These are phyloP conservation scores for Podaxis mareebaensis DNA, from an alignment of 768 basidiomycete species.

Conservation along the genomic window DNA sequence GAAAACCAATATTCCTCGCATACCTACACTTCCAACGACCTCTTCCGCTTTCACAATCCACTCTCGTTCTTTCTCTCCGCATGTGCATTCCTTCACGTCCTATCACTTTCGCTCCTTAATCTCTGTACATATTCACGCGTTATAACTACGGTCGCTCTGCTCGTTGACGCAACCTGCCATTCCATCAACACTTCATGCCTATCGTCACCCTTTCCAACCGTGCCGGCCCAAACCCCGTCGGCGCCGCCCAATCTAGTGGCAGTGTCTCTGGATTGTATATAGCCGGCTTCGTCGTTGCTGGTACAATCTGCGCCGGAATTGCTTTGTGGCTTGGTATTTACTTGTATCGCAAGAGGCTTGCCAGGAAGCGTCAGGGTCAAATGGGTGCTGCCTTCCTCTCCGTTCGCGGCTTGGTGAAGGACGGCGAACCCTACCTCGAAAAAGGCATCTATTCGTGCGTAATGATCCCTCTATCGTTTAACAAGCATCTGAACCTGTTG, in stretches of 20 bases:
- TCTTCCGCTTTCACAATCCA: background rate
- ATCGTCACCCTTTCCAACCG: constrained; percentile 11
- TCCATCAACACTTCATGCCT: constrained; percentile 6
- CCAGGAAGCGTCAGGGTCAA: constrained; percentile 34
- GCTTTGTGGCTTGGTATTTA: constrained; percentile 44
- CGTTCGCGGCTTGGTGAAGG: constrained; percentile 47
- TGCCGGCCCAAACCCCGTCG: background rate
- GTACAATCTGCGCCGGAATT: constrained; percentile 38
- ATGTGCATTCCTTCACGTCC: background rate
- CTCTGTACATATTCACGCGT: background rate
- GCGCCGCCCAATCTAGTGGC: constrained; percentile 15
- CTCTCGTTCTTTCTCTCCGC: background rate
- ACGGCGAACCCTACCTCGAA: constrained; percentile 23
- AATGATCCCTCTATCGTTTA: background rate
- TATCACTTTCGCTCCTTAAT: constrained; percentile 6
- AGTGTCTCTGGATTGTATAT: constrained; percentile 37
- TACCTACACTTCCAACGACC: background rate
- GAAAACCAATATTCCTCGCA: background rate
- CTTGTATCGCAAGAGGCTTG: constrained; percentile 40
- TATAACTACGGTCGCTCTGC: background rate
- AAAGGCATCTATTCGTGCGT: constrained; percentile 24
- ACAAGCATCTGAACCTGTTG: background rate
- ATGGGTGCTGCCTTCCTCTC: constrained; percentile 46
- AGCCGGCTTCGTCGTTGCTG: constrained; percentile 51
- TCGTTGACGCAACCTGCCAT: background rate